Base-by-base conservation (phyloP, 495 filamentous ascomycete species). In the Neurospora cerealis region DNA sequence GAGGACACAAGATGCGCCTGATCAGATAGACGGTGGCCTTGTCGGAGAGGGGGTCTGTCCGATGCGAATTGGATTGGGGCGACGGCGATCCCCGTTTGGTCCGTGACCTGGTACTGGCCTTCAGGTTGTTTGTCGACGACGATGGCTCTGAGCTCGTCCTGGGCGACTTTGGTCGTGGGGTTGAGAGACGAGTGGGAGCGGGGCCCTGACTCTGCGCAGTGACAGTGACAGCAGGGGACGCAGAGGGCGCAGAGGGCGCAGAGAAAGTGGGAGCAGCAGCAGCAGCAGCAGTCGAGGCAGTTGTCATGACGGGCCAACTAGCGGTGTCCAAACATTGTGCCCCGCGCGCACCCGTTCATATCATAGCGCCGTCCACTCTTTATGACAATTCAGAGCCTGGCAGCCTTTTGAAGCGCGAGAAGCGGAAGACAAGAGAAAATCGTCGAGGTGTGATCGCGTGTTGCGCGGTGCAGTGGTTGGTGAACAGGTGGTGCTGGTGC, bases 11-110 rank as follows among this genome's bases (percentile, higher is more conserved):
- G 46, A 81, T 83, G 40, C 85, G 83, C 34, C 87, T 84, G 79
- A 88, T 85, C 40, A 89, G 81, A 72, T 83, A 80, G 34, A 82
- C 77, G 4, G 87, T 89, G 24, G 87, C 82, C 73, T 80, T 84
- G 77, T 88, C 86, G 32, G 86, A 86, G 48, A 87, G 80, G 54
- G 83, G 83, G 73, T 86, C 84, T 42, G 70, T 71, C 78, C 69
- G 28, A 78, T 69, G 37, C 76, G 78, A 9, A 71, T 73, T 69
- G 81, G 82, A 7, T 73, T 73, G 37, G 76, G 73, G 70, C 82
- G 81, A 62, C 80, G 83, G 48, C 73, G 75, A 17, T 71, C 74
- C 21, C 38, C 74, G 73, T 70, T 69, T 76, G 32, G 39, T 73
- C 60, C 71, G 44, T 60, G 54, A 38, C 36, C 66, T 37, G 54